Base-by-base conservation (phyloP, 257 asterid genomes). In the Solanum bulbocastanum region DNA sequence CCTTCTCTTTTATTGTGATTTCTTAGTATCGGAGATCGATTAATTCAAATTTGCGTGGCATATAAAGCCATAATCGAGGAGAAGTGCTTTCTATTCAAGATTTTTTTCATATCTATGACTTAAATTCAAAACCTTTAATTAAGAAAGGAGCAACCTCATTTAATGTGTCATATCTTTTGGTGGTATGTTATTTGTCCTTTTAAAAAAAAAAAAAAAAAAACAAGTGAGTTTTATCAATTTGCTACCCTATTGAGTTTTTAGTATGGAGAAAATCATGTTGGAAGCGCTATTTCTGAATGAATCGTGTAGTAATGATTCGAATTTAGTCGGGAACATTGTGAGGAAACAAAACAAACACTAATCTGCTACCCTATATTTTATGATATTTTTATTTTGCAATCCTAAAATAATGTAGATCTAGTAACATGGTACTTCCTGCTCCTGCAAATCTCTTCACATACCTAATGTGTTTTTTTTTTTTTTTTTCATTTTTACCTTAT, bases 11-110 rank as follows among this genome's bases (percentile, higher is more conserved):
- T 60, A 8, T 22, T 0, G 4, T 58, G 27, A 8, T 58, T 20
- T 52, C 1, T 58, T 7, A 8, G 1, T 2, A 23, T 62, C 23
- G 0, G 6, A 23, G 1, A 10, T 10, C 0, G 7, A 10, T 11
- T 62, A 62, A 10, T 62, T 23, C 0, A 62, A 0, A n/a, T 62
- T 62, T 10, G 1, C 1, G 1, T n/a, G 1, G 1, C 3, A 3
- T 60, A 9, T 60, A 10, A 9, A 23, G 0, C 0, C 1, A 62
- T 0, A 62, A 23, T 60, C 0, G 5, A 23, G 3, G 2, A 3
- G 3, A 22, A 60, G 14, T 23, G 6, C 2, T 62, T 10, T 23
- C 1, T 62, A 62, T 23, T 10, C 13, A 62, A 4, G 6, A 9
- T 23, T 62, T 62, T 23, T 22, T 62, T 4, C 10, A 62, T 62